A percentile compares a stretch with the other conserved stretches of the same genome.
phyloP scores from a whole-genome alignment of 139 green algal species.

The Micractinium sp. region DNA sequence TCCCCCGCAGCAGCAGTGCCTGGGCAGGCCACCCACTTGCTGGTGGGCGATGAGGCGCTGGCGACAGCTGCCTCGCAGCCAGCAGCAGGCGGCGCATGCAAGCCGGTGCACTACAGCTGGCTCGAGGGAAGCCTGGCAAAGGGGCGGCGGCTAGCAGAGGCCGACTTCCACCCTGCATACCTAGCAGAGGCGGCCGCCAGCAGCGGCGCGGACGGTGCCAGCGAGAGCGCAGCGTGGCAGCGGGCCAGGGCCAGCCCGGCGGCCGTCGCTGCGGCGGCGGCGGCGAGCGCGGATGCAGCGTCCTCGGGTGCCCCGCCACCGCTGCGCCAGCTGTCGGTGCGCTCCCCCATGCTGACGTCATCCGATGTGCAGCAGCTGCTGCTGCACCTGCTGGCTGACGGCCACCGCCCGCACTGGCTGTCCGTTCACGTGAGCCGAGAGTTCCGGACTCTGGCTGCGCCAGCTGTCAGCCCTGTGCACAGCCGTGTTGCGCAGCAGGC shows the following conservation, averaged over 20 bases:
- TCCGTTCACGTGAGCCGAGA: constrained; percentile 1
- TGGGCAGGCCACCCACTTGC: neutral
- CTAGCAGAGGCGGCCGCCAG: constrained; percentile 9
- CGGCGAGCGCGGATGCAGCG: neutral
- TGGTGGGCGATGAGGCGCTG: neutral
- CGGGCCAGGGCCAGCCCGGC: neutral
- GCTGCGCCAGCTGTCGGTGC: constrained; percentile 17
- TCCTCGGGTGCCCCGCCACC: neutral
- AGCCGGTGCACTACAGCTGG: constrained; percentile 25
- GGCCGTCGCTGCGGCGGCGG: neutral
- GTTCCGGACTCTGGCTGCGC: neutral
- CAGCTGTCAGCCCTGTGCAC: neutral
- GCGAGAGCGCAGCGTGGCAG: neutral
- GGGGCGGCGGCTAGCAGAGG: neutral
- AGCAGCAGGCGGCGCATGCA: neutral
- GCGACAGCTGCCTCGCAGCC: neutral
- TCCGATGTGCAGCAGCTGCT: constrained; percentile 10
- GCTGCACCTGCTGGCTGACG: constrained; percentile 16
- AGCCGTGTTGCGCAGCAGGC: neutral
- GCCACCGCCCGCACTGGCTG: constrained; percentile 24
- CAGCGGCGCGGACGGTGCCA: neutral
- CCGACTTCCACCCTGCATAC: constrained; percentile 1
- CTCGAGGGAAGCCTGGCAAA: neutral
- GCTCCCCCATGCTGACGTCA: neutral
- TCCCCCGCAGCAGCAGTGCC: neutral